Evolutionary conservation across 2,329 filamentous ascomycete species (phyloP).

Genomic region (Xylaria hypoxylon): DNA sequence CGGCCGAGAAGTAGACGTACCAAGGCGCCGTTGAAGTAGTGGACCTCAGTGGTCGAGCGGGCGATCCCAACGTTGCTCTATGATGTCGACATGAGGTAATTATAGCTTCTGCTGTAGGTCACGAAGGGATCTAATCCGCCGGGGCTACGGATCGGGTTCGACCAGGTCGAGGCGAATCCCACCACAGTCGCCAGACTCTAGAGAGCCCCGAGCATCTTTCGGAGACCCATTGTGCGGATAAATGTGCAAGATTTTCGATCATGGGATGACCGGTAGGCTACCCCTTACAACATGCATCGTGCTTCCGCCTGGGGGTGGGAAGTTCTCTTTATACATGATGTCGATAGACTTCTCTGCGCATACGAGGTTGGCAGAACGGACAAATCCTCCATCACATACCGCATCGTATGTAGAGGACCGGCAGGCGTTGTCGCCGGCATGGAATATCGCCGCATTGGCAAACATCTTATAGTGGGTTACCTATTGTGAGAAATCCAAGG

Average conservation of each 20-base stretch:
- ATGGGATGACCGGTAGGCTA: background rate
- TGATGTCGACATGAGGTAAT: conserved; percentile 68
- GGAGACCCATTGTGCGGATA: conserved; percentile 26
- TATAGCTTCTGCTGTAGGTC: conserved; percentile 62
- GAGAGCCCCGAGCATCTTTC: conserved; percentile 31
- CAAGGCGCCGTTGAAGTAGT: conserved; percentile 61
- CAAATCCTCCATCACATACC: conserved; percentile 3
- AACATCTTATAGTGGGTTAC: conserved; percentile 30
- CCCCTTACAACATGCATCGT: background rate
- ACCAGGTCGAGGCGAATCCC: conserved; percentile 52
- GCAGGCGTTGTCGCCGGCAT: background rate
- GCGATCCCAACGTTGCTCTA: conserved; percentile 68
- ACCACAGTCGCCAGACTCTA: conserved; percentile 27
- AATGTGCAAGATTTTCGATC: background rate
- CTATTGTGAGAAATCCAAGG: conserved; percentile 12
- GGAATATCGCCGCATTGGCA: background rate
- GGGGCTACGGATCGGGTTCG: conserved; percentile 63
- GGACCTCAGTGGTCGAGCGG: conserved; percentile 65
- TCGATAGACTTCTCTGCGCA: background rate
- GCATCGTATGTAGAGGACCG: background rate
- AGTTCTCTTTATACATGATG: conserved; percentile 21
- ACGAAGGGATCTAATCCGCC: conserved; percentile 66
- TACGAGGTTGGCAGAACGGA: background rate
- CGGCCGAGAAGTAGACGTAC: conserved; percentile 67
- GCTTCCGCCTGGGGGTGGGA: background rate